These are phyloP conservation scores for Globisporangium radiosum DNA, from an alignment of 352 stramenopile genomes.

Conservation along the genomic window DNA sequence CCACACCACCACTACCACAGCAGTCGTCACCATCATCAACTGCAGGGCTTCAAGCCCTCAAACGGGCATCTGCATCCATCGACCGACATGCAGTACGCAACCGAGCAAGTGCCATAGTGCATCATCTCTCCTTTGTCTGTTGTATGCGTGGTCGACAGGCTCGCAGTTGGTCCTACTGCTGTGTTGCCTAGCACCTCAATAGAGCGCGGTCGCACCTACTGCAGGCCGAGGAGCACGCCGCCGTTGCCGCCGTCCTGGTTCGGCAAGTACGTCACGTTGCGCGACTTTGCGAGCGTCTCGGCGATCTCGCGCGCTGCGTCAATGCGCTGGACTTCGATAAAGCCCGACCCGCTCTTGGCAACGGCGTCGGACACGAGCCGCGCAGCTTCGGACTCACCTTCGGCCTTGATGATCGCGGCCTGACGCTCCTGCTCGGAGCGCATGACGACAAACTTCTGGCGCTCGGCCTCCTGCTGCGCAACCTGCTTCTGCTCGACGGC, in stretches of 20 bases:
- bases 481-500: constrained; percentile 99
- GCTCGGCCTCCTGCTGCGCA: constrained; percentile 98
- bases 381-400: constrained; percentile 98
- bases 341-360: constrained; percentile 94
- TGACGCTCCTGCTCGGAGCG: constrained; percentile 98
- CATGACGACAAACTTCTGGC: constrained; percentile 98
- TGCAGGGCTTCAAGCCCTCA: no score
- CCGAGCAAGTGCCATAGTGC: no score
- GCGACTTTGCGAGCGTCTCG: constrained; percentile 93
- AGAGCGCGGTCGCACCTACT: constrained; percentile 26
- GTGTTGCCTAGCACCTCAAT: not conserved
- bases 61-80: no score
- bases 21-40: no score
- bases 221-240: constrained; percentile 78
- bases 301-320: constrained; percentile 99
- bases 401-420: constrained; percentile 88
- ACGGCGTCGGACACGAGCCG: constrained; percentile 97
- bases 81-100: no score
- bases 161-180: no score
- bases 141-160: not conserved
- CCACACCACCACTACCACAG: no score
- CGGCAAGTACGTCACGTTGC: constrained; percentile 99
- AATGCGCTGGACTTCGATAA: constrained; percentile 99
- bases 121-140: not conserved
- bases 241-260: constrained; percentile 81